Conservation (phyloP, 257 asterid genomes). For the Capsicum rhomboideum region DNA sequence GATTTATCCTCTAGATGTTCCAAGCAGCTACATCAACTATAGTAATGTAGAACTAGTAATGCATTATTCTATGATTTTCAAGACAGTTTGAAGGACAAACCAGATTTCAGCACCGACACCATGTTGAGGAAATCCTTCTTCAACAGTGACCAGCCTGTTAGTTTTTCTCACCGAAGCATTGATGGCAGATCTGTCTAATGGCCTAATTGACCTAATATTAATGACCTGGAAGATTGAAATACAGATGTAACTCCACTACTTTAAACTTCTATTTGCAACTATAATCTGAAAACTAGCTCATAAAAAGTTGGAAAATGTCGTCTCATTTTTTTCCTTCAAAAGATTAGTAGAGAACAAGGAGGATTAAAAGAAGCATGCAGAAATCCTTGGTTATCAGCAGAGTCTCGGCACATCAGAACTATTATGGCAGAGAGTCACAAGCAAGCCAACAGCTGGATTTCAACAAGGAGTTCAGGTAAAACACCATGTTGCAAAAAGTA, state of each 20-base stretch:
- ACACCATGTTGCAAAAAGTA: background rate
- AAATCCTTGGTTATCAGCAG: background rate
- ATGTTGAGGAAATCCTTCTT: conserved; percentile 85
- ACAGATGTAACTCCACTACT: background rate
- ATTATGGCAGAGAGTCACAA: background rate
- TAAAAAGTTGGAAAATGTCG: background rate
- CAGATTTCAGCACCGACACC: conserved; percentile 92
- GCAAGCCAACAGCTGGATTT: background rate
- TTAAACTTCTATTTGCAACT: background rate
- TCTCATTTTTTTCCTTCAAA: background rate
- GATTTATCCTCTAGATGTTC: background rate
- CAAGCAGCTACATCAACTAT: background rate
- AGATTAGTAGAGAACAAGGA: background rate
- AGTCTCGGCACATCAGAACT: background rate
- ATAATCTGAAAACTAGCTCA: background rate
- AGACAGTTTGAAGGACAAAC: conserved; percentile 11
- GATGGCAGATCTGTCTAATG: conserved; percentile 71
- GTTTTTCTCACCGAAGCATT: conserved; percentile 79
- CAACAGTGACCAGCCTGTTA: conserved; percentile 69
- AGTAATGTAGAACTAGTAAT: background rate
- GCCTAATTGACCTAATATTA: conserved; percentile 77
- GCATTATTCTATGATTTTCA: background rate
- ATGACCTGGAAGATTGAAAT: conserved; percentile 33
- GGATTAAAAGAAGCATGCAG: background rate
- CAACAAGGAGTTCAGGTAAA: background rate